A percentile compares a stretch with the other conserved stretches of the same genome.
phyloP scores from a whole-genome alignment of 2,329 filamentous ascomycete species.

The Cadophora gregata region DNA sequence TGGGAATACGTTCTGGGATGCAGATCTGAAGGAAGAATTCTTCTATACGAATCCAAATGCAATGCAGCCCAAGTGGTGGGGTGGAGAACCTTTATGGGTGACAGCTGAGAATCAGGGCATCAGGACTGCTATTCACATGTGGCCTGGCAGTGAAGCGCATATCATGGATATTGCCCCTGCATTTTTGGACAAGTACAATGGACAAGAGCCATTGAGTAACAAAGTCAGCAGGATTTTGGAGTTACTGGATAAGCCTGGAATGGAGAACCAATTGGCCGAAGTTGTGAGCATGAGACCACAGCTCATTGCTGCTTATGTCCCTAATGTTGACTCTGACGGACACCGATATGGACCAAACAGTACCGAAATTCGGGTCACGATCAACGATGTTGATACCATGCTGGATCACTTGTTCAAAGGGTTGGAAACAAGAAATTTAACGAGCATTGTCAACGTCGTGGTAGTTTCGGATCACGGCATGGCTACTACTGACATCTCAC shows the following conservation, averaged over 20 bases:
- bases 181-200: conserved; percentile 85
- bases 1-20: conserved; percentile 95
- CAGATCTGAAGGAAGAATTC: conserved; percentile 76
- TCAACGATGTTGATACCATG: conserved; percentile 82
- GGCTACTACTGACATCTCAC: conserved; percentile 84
- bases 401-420: conserved; percentile 77
- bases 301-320: conserved; percentile 92
- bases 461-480: conserved; percentile 99
- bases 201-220: conserved; percentile 70
- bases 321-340: conserved; percentile 86
- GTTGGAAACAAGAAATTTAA: conserved; percentile 81
- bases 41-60: conserved; percentile 80
- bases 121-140: conserved; percentile 91
- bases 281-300: conserved; percentile 73
- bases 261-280: conserved; percentile 60
- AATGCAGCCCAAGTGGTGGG: conserved; percentile 92
- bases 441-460: conserved; percentile 88
- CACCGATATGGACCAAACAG: conserved; percentile 93
- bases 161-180: conserved; percentile 76
- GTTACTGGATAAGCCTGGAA: conserved; percentile 83
- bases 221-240: conserved; percentile 83
- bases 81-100: conserved; percentile 90
- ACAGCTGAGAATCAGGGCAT: conserved; percentile 86
- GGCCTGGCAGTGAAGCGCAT: conserved; percentile 93
- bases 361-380: conserved; percentile 83